Evolutionary conservation across 495 filamentous ascomycete genomes (phyloP), one percentile per base, ranked within the genome.

Genomic region (Evernia prunastri): DNA sequence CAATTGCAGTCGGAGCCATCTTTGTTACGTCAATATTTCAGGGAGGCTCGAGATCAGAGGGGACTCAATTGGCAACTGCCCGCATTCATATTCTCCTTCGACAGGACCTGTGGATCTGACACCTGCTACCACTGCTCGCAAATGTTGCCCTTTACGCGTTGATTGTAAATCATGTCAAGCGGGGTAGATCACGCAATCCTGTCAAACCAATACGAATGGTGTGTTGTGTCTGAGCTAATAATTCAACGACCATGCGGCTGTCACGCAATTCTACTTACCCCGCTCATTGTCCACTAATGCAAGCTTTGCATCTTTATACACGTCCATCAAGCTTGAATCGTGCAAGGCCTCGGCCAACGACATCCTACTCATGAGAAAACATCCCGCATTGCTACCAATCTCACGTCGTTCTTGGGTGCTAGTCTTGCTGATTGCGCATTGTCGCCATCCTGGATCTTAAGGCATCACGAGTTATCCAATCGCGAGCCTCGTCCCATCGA

Each of bases 1-100:
- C 76, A 66, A 87, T 87, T 18, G 86, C 78, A 60, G 74, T 74
- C 33, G 76, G 77, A 20, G 76, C 75, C 76, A 79, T 78, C 39
- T 20, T 73, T 40, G 18, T 7, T 13, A 27, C 31, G 43, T 33
- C 11, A 51, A n/a, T 18, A 7, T 6, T n/a, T 36, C 17, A n/a
- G 20, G n/a, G n/a, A 10, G 36, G 11, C 7, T 25, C 17, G 23
- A 39, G 20, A 5, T 20, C 45, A 36, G 7, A 60, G 4, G 7
- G 20, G 4, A 9, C 33, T 25, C 39, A 33, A 13, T 49, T 47
- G 59, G 20, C 23, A n/a, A 15, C 49, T 45, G 42, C 10, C 20
- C 20, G 10, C 59, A 5, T 45, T 51, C 27, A 27, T 51, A 51
- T 51, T 7, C 23, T 27, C 13, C 25, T 25, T 49, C 10, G 23